Evolutionary conservation across 108 stramenopile species (phyloP), one percentile per base, ranked within the genome.

Genomic region (Tribonema minus): DNA sequence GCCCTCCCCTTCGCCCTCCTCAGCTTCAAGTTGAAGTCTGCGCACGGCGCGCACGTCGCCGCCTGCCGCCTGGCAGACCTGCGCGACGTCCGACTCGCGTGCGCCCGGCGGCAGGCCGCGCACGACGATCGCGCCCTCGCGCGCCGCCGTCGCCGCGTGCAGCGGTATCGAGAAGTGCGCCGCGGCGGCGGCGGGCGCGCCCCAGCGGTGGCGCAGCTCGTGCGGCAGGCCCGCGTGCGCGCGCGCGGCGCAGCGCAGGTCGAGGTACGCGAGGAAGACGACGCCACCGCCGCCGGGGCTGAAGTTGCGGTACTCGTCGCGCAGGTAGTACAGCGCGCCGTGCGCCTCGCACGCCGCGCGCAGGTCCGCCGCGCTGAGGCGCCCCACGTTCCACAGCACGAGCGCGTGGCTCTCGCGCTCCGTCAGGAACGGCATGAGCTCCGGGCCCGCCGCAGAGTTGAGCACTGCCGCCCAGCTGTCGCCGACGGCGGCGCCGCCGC

Each of bases 241-340:
- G 31, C 73, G 76, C 32, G 72, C 71, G 5, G 81, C 72, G 32
- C 61, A 62, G 30, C 81, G 33, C 12, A 82, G 41, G 67, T 82
- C 81, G 27, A 72, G 67, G 72, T 82, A 82, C 9, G 81, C 81
- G 64, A 82, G 29, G 72, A 82, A 82, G 37, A 73, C 74, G 9
- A 82, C 81, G 20, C 67, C 67, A n/a, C n/a, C n/a, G n/a, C n/a
- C n/a, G n/a, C n/a, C n/a, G n/a, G n/a, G n/a, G 12, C 79, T 37
- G 35, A 40, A 39, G 9, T 41, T 64, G 0, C 58, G 37, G 58
- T 66, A 67, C 32, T 82, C 81, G 37, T 40, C 61, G n/a, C 72
- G 65, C 29, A 82, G 81, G 71, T 82, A 82, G 81, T 72, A 72
- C 33, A 82, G 66, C 27, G 81, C 40, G 40, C 81, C 81, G 29